Base-by-base conservation (phyloP, 1,284 basidiomycete genomes). In the Gymnopus androsaceus region DNA sequence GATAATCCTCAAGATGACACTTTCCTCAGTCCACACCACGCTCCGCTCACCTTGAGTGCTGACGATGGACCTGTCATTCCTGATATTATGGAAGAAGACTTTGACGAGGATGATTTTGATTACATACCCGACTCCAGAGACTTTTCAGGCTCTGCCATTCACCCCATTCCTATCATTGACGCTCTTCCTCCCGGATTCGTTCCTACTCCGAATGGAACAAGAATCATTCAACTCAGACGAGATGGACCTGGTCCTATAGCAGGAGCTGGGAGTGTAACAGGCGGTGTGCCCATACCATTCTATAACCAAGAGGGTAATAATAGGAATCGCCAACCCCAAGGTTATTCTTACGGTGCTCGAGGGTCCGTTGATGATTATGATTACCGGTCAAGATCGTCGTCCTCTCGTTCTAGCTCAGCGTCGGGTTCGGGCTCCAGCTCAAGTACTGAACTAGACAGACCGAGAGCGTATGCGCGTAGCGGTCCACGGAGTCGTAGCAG, bases 11-110 rank as follows among this genome's bases (percentile, higher is more conserved):
- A 50, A 19, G 28, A 55, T 14, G 30, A 42, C 5, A 48, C 46
- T 9, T 55, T 42, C 47, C 54, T 55, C 15, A 55, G 54, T 21
- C 54, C 54, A 4, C 46, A 50, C 15, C 47, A 55, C 25, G 47
- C 47, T 14, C 47, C 54, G 9, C 38, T 33, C 15, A 27, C 38
- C 33, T 27, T 55, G 15, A 50, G 38, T 11, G 19, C 54, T 17
- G 46, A 55, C 5, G 54, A 55, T n/a, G 28, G 17, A 11, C 54
- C 54, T n/a, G 54, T 55, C 33, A 50, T 55, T 28, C 54, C 54
- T 9, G 21, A 4, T n/a, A 37, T 44, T n/a, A 30, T 50, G 27
- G 33, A 37, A 17, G 48, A 50, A 27, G 34, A 37, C 5, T 34
- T 33, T 7, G 28, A 48, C 33, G 46, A 36, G 9, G 31, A 44